Evolutionary conservation across 1,139 yeast species (phyloP), one percentile per base, ranked within the genome.

Genomic region (Saccharomycopsis phalli): DNA sequence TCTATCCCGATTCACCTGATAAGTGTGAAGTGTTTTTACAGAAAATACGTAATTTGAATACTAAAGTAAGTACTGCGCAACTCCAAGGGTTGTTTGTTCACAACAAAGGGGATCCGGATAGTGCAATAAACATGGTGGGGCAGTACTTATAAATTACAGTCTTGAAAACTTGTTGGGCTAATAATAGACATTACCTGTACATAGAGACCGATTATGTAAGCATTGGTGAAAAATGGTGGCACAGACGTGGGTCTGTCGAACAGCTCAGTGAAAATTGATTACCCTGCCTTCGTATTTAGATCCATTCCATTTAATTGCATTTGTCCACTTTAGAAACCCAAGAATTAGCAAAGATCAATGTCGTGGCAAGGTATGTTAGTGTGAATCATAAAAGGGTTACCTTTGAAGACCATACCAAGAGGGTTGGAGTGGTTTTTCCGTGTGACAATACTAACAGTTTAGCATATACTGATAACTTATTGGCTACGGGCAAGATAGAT

Each of bases 31-130:
- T 66, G 53, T 91, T 91, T 56, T 66, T 86, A 52, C 50, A 59
- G 16, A 69, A 63, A 46, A 75, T 74, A 40, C 56, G 60, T 23
- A 65, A 63, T 10, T 61, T 81, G 49, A 69, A 69, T 25, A 59
- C 74, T 46, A 72, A 76, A 2, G 76, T 91, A 23, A 82, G 94
- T 53, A 87, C 98, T 0, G 99, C 99, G 1, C 95, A 84, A 56
- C 66, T 91, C 47, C 98, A 91, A 59, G 99, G 98, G 1, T 68
- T 91, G 45, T 91, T 91, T 67, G 96, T 91, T 7, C 86, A 84
- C 64, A 84, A 86, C 62, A 91, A 91, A 60, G 72, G 82, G 47
- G 80, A 79, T 49, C 95, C 98, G 0, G 69, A 70, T 33, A 73
- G 73, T 11, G 95, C 97, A 1, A 64, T 88, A 32, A 65, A 64